Evolutionary conservation across 1,284 basidiomycete genomes (phyloP), one percentile per base, ranked within the genome.

Genomic region (Stereum hirsutum): DNA sequence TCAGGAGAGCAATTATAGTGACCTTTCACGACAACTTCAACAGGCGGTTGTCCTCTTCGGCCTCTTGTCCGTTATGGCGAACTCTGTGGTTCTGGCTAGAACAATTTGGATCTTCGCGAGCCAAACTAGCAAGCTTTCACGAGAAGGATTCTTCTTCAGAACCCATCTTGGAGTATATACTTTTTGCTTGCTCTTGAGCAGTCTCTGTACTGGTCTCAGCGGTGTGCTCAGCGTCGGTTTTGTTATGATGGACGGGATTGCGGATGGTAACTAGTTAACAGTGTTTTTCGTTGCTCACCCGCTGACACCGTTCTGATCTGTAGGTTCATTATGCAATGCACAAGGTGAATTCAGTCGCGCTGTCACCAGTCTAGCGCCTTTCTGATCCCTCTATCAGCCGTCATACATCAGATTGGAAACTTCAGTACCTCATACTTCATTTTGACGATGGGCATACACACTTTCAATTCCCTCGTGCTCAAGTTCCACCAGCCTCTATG

Each of bases 81-180:
- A n/a, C n/a, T n/a, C n/a, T n/a, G n/a, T n/a, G n/a, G n/a, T n/a
- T n/a, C n/a, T n/a, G n/a, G n/a, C n/a, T n/a, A n/a, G n/a, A n/a
- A n/a, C n/a, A n/a, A n/a, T n/a, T n/a, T n/a, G n/a, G n/a, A n/a
- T n/a, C n/a, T n/a, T n/a, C n/a, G n/a, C n/a, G n/a, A n/a, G n/a
- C n/a, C n/a, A n/a, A n/a, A n/a, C n/a, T n/a, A 38, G 42, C 39
- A 46, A 44, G 31, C 43, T 46, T 36, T 47, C 51, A 34, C 61
- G 63, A 38, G 75, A 77, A 56, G 72, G 70, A 32, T 59, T 76
- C 43, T 83, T 86, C 58, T 82, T 86, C 57, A 69, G 70, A 47
- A 82, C 81, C 5, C 81, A 81, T 48, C 68, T 85, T 10, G 83
- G 83, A 10, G 69, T 72, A 41, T 85, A 84, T 56, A 70, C 74